These are phyloP conservation scores for Chaetomium globosum DNA, from an alignment of 2,329 filamentous ascomycete genomes.

Conservation along the genomic window DNA sequence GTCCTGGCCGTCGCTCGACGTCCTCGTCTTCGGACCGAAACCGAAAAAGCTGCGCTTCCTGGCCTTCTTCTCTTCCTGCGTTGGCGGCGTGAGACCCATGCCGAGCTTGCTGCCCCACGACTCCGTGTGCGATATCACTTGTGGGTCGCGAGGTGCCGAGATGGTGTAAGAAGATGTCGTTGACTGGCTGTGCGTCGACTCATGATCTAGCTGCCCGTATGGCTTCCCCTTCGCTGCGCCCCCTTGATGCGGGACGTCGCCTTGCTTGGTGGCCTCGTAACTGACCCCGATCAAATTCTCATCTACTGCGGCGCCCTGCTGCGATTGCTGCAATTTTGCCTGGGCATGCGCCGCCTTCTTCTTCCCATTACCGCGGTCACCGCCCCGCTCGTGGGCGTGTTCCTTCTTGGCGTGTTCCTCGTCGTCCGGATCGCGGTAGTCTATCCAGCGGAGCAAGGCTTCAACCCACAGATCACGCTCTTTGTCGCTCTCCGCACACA, in stretches of 20 bases:
- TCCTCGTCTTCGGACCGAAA: conserved; percentile 63
- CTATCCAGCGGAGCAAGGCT: conserved; percentile 84
- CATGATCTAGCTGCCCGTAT: conserved; percentile 41
- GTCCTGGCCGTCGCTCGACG: conserved; percentile 62
- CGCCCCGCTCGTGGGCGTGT: conserved; percentile 47
- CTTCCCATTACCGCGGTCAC: conserved; percentile 47
- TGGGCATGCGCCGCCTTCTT: conserved; percentile 48
- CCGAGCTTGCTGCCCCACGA: conserved; percentile 81
- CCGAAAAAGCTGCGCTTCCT: conserved; percentile 80
- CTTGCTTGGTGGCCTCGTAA: conserved; percentile 59
- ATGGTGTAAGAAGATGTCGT: conserved; percentile 60
- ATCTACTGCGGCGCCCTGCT: conserved; percentile 37
- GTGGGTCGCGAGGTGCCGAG: conserved; percentile 81
- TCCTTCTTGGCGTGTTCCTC: conserved; percentile 49
- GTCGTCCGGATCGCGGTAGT: conserved; percentile 66
- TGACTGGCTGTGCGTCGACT: conserved; percentile 42
- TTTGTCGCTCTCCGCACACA: conserved; percentile 91
- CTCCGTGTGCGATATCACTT: conserved; percentile 79
- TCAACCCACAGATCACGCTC: conserved; percentile 96
- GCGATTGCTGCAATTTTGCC: conserved; percentile 39
- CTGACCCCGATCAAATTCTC: conserved; percentile 60
- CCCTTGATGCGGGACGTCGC: conserved; percentile 51
- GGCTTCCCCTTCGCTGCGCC: conserved; percentile 46
- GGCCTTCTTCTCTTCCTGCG: conserved; percentile 72
- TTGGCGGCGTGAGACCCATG: conserved; percentile 49